Base-by-base conservation (phyloP, 176 grass and related monocot species). In the Pontederia crassipes region DNA sequence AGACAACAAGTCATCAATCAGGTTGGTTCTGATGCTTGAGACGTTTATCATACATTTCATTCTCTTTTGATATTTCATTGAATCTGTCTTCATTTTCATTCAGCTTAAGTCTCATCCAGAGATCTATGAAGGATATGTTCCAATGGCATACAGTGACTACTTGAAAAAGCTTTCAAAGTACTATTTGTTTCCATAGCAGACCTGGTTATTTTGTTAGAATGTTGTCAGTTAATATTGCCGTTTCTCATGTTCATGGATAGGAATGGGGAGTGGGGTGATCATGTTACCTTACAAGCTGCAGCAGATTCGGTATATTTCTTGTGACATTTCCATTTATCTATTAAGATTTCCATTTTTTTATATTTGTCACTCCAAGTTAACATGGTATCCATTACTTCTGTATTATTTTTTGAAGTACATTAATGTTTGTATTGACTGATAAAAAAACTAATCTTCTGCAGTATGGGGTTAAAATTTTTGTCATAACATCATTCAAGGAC, bases 201-300 rank as follows among this genome's bases (percentile, higher is more conserved):
- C 51, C 11, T 57, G 35, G 24, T 69, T 55, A 11, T 61, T 45
- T 18, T 74, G 12, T 72, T 59, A 18, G 50, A 49, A 55, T 62
- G 48, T 54, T 66, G 52, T 59, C 64, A 71, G 66, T 67, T 74
- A 52, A 55, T 3, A 10, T 80, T 63, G 76, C 26, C 72, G 46
- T 67, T 15, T 51, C 59, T 67, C 70, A 48, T 13, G 9, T 10
- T 75, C 58, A 62, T 53, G 63, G 67, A 73, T 70, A 97, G 92
- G 66, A 82, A 48, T 0, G 87, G 92, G 28, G 83, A 97, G 84
- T 97, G 92, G 92, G 92, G 92, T 71, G 92, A 97, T 49, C 92
- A 97, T 76, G 92, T 97, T 45, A 97, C 92, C 53, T 74, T 97
- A 73, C 92, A 97, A 69, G 92, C 92, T 61, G 87, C 93, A 74